Evolutionary conservation across 805 yeast genomes (phyloP), one percentile per base, ranked within the genome.

Genomic region (Candida oleophila): DNA sequence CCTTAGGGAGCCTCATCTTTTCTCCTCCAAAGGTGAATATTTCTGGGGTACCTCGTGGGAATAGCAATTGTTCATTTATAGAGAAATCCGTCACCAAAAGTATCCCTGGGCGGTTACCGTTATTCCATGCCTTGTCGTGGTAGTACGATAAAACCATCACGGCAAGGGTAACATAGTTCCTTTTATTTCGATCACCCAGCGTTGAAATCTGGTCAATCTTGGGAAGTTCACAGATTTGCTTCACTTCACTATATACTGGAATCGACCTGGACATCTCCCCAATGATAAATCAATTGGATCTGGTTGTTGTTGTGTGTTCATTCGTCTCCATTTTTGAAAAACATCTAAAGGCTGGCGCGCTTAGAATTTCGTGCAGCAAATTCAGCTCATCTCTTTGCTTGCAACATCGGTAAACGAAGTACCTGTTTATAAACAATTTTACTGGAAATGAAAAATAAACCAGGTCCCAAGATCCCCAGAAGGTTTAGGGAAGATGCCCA

Each of bases 61-160:
- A 39, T 8, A 50, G 30, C 34, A 42, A 22, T 14, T 42, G 16
- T 9, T 14, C 33, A 20, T 40, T 34, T 16, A 5, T 22, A 4
- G 54, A 50, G 40, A 53, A 53, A 42, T 53, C 56, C 2, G 56
- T 50, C 14, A 49, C 49, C 9, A 49, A 35, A 20, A 53, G 37
- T 18, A 49, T 42, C 12, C 51, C 56, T 19, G 52, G 53, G 1
- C 51, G 48, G 33, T 19, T 43, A 3, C 42, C 33, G n/a, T 36
- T 25, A 15, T 41, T 43, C 52, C 52, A 52, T 2, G 43, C 30
- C 4, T 32, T 14, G 18, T 49, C 48, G 20, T 41, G 45, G 28
- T 39, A 50, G 18, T 46, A 38, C 30, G 50, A 43, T 4, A 53
- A 38, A 19, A 46, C 42, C 28, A 50, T 46, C 12, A 50, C 52